Conservation (phyloP, 352 stramenopile species). For the Globisporangium spinosum region DNA sequence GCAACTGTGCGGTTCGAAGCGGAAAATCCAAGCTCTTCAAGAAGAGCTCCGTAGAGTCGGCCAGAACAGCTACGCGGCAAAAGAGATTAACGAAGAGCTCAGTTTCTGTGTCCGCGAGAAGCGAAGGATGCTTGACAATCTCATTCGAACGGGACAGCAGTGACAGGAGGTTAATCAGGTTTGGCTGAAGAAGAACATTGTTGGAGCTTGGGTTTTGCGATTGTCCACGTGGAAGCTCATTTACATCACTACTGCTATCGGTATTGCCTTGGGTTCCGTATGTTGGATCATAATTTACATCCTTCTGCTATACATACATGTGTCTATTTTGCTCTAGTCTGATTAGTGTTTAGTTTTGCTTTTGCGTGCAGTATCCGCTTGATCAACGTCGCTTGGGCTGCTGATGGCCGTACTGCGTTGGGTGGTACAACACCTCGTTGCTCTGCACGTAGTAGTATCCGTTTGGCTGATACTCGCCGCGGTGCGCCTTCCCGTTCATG, state of each 20-base stretch:
- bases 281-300: conserved; percentile 4
- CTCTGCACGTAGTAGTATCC: conserved; percentile 18
- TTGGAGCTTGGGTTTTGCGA: not conserved
- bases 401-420: not conserved
- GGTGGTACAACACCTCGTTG: not conserved
- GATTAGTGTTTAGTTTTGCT: not conserved
- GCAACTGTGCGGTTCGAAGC: conserved; percentile 22
- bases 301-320: not conserved
- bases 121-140: conserved; percentile 8
- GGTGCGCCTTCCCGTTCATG: conserved; percentile 1
- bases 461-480: conserved; percentile 4
- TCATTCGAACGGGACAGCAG: conserved; percentile 3
- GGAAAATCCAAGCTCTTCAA: conserved; percentile 22
- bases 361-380: not conserved
- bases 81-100: conserved; percentile 16
- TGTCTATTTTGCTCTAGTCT: not conserved
- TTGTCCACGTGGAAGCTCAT: not conserved
- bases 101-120: conserved; percentile 19
- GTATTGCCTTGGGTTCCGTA: not conserved
- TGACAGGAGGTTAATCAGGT: not conserved
- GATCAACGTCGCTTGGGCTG: conserved; percentile 5
- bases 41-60: conserved; percentile 16
- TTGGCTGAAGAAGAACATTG: not conserved
- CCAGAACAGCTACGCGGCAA: not conserved
- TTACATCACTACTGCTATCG: not conserved